A percentile compares a stretch with the other conserved stretches of the same genome.
Evolutionary conservation across 139 green algal genomes (phyloP).

Genomic region (Mychonastes homosphaera): DNA sequence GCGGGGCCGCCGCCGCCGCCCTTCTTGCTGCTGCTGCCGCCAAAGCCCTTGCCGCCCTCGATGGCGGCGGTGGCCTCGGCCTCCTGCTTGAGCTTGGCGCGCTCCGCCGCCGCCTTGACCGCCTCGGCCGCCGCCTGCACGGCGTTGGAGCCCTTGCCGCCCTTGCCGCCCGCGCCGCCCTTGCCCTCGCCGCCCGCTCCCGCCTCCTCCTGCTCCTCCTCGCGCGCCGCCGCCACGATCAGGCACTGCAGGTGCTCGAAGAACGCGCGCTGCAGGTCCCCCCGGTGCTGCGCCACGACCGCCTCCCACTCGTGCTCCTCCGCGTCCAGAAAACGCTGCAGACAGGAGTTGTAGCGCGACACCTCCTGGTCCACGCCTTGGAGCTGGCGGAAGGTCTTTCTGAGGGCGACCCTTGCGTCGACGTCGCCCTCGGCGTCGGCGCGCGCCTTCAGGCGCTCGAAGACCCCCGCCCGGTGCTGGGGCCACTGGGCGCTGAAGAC

Average conservation of each 20-base stretch:
- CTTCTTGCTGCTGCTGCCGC: too few relatives aligned
- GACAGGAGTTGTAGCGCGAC: slow-evolving; percentile 37
- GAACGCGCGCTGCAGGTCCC: slow-evolving; percentile 37
- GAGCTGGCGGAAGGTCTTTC: slow-evolving; percentile 34
- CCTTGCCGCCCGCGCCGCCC: too few relatives aligned
- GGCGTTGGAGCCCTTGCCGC: too few relatives aligned
- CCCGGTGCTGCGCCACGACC: slow-evolving; percentile 31
- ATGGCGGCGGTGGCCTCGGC: too few relatives aligned
- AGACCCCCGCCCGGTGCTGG: slow-evolving; percentile 35
- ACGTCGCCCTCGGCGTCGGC: slow-evolving; percentile 36
- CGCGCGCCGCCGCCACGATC: too few relatives aligned
- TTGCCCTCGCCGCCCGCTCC: too few relatives aligned
- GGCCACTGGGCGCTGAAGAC: slow-evolving; percentile 46
- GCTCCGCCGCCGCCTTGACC: too few relatives aligned
- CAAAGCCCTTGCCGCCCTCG: too few relatives aligned
- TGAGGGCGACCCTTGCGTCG: slow-evolving; percentile 38
- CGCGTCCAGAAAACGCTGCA: slow-evolving; percentile 33
- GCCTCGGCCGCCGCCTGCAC: too few relatives aligned
- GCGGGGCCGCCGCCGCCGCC: too few relatives aligned
- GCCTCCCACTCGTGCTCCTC: slow-evolving; percentile 48
- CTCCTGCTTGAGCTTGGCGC: too few relatives aligned
- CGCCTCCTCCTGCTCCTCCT: too few relatives aligned
- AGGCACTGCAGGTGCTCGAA: slow-evolving; percentile 53
- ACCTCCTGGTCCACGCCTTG: slow-evolving; percentile 32
- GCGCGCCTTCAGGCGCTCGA: slow-evolving; percentile 38